Evolutionary conservation across 2,329 filamentous ascomycete genomes (phyloP).

Genomic region (Blumeria hordei): DNA sequence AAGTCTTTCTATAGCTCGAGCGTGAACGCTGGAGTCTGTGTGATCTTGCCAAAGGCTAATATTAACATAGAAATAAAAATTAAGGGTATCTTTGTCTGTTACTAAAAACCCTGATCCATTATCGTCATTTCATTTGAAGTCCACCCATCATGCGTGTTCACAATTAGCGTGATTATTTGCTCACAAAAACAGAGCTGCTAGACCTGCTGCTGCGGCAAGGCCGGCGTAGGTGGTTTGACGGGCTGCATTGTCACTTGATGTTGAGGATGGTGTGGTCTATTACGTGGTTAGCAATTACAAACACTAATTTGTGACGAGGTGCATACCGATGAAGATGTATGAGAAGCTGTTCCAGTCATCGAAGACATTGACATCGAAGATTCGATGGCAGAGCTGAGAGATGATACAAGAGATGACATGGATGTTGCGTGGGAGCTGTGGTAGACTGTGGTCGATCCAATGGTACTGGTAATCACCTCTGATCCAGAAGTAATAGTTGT

Average conservation of each 20-base stretch:
- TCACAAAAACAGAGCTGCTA: conserved; percentile 14
- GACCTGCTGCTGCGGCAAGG: conserved; percentile 12
- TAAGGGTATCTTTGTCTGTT: not conserved
- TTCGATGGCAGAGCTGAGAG: conserved; percentile 1
- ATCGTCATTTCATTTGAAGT: not conserved
- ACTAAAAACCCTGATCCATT: not conserved
- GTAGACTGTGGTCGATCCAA: conserved; percentile 10
- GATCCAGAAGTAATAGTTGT: conserved; percentile 7
- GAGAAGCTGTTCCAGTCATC: conserved; percentile 2
- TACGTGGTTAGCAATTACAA: not conserved
- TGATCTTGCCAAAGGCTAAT: too few species aligned
- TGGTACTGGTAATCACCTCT: conserved; percentile 8
- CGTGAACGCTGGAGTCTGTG: too few species aligned
- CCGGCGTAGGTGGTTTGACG: conserved; percentile 11
- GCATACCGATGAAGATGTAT: conserved; percentile 1
- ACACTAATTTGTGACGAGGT: not conserved
- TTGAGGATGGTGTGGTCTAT: conserved; percentile 3
- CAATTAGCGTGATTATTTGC: not conserved
- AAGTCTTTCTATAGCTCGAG: too few species aligned
- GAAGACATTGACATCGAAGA: conserved; percentile 3
- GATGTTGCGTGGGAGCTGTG: conserved; percentile 7
- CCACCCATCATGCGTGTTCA: not conserved
- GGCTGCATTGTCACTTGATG: conserved; percentile 7
- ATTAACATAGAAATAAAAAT: not conserved
- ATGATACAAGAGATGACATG: conserved; percentile 3